Evolutionary conservation across 768 basidiomycete genomes (phyloP), one percentile per base, ranked within the genome.

Genomic region (Pulveroboletus sp.): DNA sequence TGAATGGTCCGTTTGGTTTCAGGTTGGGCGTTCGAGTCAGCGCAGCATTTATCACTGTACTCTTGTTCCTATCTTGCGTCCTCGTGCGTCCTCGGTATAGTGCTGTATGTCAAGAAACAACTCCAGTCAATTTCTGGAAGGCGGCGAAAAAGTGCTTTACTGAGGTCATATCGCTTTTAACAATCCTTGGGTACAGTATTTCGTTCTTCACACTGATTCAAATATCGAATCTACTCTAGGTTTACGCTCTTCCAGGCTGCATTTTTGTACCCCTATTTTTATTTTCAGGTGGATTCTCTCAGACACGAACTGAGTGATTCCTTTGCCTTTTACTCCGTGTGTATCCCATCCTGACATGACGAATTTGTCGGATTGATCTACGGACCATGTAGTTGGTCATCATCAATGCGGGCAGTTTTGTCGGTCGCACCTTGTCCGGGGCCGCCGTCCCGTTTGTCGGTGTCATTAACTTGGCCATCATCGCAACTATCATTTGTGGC

Each of bases 241-340:
- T 59, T 53, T n/a, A 50, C 40, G 14, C 40, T 61, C 23, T 70
- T 71, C 29, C 64, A 75, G n/a, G 52, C 65, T 1, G 76, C 74
- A 1, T 60, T 74, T 24, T 75, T 72, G 49, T 78, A 75, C 43
- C 79, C 81, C 0, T 69, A 77, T 36, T 82, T 79, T 61, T 84
- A 80, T 61, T 65, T 84, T 17, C 83, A 84, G 55, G 57, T 82
- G 5, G 74, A 79, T 39, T 71, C 81, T 4, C 69, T 80, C 12
- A 68, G 67, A 47, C 78, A 79, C 39, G 76, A 76, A 3, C 65
- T 81, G 21, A 57, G 65, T 35, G 47, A 67, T 2, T 64, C 62
- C 23, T 65, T 61, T 32, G 8, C 80, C 0, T 82, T 82, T 54
- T 80, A 81, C 55, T 71, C 72, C 20, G 80, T 80, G 49, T 33